Evolutionary conservation across 2,329 filamentous ascomycete species (phyloP).

Genomic region (Beauveria medogensis): DNA sequence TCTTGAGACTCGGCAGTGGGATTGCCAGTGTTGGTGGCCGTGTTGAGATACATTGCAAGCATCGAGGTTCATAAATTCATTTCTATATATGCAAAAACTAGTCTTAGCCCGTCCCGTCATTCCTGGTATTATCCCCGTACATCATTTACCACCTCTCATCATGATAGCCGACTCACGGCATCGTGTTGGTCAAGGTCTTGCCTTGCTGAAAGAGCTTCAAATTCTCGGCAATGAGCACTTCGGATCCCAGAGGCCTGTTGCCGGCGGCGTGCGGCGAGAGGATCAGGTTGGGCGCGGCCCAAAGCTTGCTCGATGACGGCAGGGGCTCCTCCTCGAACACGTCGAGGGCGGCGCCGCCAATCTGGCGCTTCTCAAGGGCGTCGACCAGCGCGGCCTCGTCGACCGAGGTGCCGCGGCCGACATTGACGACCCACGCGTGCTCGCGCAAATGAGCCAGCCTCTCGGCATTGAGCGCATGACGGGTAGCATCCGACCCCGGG

Average conservation of each 20-base stretch:
- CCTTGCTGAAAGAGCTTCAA: conserved; percentile 50
- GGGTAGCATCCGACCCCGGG: conserved; percentile 48
- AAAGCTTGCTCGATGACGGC: conserved; percentile 35
- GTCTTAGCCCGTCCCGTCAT: not conserved
- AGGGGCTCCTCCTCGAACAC: conserved; percentile 41
- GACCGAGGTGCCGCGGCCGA: conserved; percentile 40
- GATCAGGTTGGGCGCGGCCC: conserved; percentile 43
- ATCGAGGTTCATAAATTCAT: not conserved
- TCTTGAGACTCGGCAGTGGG: too few relatives aligned
- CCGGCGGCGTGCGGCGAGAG: conserved; percentile 52
- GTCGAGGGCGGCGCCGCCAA: conserved; percentile 42
- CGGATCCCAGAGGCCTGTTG: conserved; percentile 51
- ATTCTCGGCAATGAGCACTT: conserved; percentile 53
- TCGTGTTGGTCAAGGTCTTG: conserved; percentile 50
- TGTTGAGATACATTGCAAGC: not conserved
- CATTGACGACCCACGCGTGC: conserved; percentile 49
- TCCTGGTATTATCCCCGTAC: not conserved
- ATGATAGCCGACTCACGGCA: conserved; percentile 17
- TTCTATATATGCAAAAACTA: not conserved
- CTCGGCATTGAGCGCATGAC: conserved; percentile 46
- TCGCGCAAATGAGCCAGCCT: conserved; percentile 44
- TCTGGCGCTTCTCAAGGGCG: conserved; percentile 33
- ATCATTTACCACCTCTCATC: not conserved
- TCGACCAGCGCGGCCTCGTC: conserved; percentile 41
- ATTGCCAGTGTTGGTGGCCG: too few relatives aligned